Conservation (phyloP, 306 rosid species). For the Sphenostylis stenocarpa region DNA sequence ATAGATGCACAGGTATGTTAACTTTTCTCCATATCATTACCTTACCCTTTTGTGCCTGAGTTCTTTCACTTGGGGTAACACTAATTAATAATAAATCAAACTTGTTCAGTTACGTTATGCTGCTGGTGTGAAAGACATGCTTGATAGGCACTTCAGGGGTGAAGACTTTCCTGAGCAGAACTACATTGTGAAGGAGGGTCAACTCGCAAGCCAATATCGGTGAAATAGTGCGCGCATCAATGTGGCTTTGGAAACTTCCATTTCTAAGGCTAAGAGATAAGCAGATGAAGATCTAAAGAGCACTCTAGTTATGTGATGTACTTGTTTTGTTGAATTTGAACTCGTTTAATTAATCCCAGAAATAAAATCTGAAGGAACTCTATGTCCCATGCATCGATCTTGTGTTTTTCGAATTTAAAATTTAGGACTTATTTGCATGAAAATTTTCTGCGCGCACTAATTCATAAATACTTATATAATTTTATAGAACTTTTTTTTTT, state of each 20-base stretch:
- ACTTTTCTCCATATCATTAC: not conserved
- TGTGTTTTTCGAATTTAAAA: conserved; percentile 3
- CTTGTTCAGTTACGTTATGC: conserved; percentile 74
- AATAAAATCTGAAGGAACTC: conserved; percentile 27
- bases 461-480: too few species aligned
- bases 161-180: conserved; percentile 83
- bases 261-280: conserved; percentile 9
- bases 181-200: conserved; percentile 94
- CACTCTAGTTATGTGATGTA: not conserved
- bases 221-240: conserved; percentile 31
- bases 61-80: conserved; percentile 2
- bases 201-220: conserved; percentile 85
- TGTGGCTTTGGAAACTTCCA: conserved; percentile 12
- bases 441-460: too few species aligned
- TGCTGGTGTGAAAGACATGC: conserved; percentile 95
- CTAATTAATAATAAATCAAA: conserved; percentile 1
- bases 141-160: conserved; percentile 85
- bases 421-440: too few species aligned
- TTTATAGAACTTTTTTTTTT: too few species aligned
- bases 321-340: conserved; percentile 17
- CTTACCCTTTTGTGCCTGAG: not conserved
- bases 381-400: not conserved
- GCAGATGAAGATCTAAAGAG: conserved; percentile 14
- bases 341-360: not conserved
- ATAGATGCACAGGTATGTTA: conserved; percentile 85